These are phyloP conservation scores for Eutreptiella sp. DNA, from an alignment of 208 protist genomes.

Conservation along the genomic window DNA sequence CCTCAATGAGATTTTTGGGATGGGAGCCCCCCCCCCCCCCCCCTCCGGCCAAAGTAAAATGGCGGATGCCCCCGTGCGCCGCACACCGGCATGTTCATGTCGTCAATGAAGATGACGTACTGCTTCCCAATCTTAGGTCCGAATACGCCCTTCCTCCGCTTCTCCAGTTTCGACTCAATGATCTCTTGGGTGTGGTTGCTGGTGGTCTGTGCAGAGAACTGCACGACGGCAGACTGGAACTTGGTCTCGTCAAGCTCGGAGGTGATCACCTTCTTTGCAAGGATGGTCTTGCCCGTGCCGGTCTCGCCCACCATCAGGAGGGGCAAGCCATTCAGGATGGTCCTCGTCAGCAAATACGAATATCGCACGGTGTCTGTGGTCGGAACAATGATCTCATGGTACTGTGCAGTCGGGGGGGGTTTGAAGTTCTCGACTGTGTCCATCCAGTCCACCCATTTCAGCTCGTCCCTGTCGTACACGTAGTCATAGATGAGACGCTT, in stretches of 20 bases:
- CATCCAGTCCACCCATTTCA: constrained; percentile 66
- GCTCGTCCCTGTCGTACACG: constrained; percentile 49
- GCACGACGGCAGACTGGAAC: constrained; percentile 76
- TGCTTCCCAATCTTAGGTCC: constrained; percentile 88
- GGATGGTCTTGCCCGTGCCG: constrained; percentile 91
- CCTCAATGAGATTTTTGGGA: too few relatives aligned
- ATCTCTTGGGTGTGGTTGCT: constrained; percentile 80
- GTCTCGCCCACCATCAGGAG: constrained; percentile 83
- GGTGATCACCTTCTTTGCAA: constrained; percentile 79
- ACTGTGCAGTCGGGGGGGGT: constrained; percentile 68
- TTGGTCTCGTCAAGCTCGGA: constrained; percentile 58
- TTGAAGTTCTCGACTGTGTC: constrained; percentile 66
- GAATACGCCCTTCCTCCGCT: constrained; percentile 86
- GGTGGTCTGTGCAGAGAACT: constrained; percentile 89
- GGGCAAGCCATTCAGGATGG: constrained; percentile 67
- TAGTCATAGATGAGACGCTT: constrained; percentile 74
- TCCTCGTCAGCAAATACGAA: constrained; percentile 69
- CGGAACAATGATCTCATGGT: constrained; percentile 87
- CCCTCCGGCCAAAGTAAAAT: too few relatives aligned
- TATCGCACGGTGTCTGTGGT: constrained; percentile 86
- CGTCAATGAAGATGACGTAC: constrained; percentile 90
- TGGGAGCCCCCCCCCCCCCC: too few relatives aligned
- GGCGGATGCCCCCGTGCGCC: too few relatives aligned
- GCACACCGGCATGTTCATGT: constrained; percentile 89
- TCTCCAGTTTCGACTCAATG: constrained; percentile 85